Base-by-base conservation (phyloP, 2,329 filamentous ascomycete species). In the Paraconiothyrium brasiliense region DNA sequence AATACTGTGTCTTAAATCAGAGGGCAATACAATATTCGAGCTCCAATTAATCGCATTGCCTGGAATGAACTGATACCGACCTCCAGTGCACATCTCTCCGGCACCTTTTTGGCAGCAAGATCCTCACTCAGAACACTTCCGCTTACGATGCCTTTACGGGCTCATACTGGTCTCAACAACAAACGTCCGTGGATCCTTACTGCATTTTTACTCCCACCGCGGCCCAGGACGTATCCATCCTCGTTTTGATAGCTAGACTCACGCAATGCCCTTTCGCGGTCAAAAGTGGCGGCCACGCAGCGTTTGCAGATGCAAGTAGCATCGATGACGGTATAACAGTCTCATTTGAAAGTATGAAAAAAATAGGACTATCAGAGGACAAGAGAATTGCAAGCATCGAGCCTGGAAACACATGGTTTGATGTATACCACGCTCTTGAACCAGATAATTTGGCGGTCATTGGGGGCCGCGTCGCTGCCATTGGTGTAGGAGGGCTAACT, bases 241-340 rank as follows among this genome's bases (percentile, higher is more conserved):
- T 60, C 1, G 60, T 74, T 20, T 59, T 72, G 4, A 41, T 73
- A 8, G 67, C 71, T 9, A 64, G 70, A 27, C 55, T 73, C 1
- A 67, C 67, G 11, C 66, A 64, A 46, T 77, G 75, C 52, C 70
- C 52, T 7, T 55, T 55, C 27, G 39, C 52, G 24, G 27, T 55
- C 9, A 55, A 46, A 10, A 55, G 52, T 34, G 52, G 52, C 9
- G 52, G 52, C 9, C 52, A 55, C 27, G 52, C 52, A 41, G 67
- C 67, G 2, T 70, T 68, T 35, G 69, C 68, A 20, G 74, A 72
- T 9, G 66, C 67, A 10, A 73, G 73, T 1, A 76, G 71, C 43
- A 76, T 75, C 41, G 63, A 75, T 10, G 69, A 65, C 32, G 75
- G 75, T 20, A 71, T 77, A 9, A 76, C 73, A 1, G 62, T 77